Evolutionary conservation across 2,329 filamentous ascomycete species (phyloP).

Genomic region (Ceratocystis variospora): DNA sequence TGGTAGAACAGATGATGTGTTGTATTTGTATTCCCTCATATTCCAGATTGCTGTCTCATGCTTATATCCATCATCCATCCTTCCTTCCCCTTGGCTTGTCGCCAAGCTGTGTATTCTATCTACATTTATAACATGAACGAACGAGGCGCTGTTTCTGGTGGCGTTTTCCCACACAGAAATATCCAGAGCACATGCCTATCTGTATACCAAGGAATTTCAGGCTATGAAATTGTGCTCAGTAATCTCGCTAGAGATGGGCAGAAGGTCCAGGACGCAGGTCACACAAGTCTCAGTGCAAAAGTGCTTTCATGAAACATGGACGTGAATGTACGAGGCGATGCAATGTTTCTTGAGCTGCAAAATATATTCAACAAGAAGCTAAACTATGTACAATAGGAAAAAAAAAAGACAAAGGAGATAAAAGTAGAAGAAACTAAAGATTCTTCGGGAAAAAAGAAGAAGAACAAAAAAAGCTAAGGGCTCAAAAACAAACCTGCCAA

Average conservation of each 20-base stretch:
- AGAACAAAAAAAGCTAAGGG: not conserved
- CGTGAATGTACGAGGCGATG: not conserved
- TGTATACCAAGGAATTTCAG: slow-evolving; percentile 3
- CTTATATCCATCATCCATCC: not conserved
- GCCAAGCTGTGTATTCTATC: slow-evolving; percentile 16
- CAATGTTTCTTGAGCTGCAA: not conserved
- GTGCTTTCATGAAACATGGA: not conserved
- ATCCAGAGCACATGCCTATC: not conserved
- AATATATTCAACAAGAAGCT: not conserved
- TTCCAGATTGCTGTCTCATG: not conserved
- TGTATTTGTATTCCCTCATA: not conserved
- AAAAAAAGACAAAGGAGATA: not conserved
- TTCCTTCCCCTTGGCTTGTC: not conserved
- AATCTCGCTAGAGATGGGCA: not conserved
- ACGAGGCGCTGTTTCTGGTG: not conserved
- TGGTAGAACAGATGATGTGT: slow-evolving; percentile 47
- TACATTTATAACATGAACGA: no score
- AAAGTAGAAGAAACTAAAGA: not conserved
- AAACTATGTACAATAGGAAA: not conserved
- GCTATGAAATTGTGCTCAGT: slow-evolving; percentile 7
- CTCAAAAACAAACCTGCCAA: not conserved
- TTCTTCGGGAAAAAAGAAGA: not conserved
- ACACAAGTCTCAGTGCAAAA: not conserved
- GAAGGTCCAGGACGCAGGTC: not conserved
- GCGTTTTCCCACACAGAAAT: not conserved